phyloP scores from a whole-genome alignment of 129 eudicot species.

The Deinandra increscens region DNA sequence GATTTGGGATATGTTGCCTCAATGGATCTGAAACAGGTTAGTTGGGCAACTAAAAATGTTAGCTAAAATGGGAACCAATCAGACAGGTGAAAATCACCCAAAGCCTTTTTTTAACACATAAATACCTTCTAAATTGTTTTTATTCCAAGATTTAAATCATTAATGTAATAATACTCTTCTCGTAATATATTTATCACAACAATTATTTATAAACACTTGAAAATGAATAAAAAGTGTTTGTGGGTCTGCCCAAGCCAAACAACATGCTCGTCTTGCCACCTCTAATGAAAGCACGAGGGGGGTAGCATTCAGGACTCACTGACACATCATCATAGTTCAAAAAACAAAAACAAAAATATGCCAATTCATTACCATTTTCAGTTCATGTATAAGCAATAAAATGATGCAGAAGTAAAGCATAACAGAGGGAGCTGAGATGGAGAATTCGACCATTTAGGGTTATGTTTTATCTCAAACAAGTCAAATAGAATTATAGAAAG shows the following conservation, averaged over 20 bases:
- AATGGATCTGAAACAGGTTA: not conserved
- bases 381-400: slow-evolving; percentile 7
- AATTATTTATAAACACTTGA: not conserved
- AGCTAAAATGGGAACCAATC: not conserved
- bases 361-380: not conserved
- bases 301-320: not conserved
- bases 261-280: not conserved
- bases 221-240: not conserved
- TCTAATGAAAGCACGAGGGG: not conserved
- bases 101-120: not conserved
- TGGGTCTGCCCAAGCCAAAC: not conserved
- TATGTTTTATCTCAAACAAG: not conserved
- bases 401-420: not conserved
- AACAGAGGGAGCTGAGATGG: not conserved
- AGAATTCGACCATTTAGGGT: not conserved
- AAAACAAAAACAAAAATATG: not conserved
- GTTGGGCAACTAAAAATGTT: not conserved
- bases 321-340: not conserved
- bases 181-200: not conserved
- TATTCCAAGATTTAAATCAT: not conserved
- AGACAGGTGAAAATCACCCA: not conserved
- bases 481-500: not conserved
- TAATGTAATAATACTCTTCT: not conserved
- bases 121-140: not conserved
- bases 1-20: not conserved